Evolutionary conservation across 208 protist species (phyloP).

Genomic region (Leishmania amazonensis): DNA sequence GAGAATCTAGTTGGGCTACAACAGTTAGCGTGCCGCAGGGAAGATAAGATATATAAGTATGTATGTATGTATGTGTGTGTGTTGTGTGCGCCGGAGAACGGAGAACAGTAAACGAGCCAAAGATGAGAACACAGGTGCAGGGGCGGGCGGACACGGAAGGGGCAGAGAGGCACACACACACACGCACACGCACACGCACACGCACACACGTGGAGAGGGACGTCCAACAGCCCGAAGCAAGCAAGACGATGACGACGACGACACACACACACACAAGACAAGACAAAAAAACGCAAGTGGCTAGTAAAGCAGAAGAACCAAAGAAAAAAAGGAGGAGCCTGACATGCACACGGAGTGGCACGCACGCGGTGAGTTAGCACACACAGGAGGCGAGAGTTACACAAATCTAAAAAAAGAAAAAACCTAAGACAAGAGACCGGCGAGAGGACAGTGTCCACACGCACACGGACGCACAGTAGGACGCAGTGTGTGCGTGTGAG

Average conservation of each 20-base stretch:
- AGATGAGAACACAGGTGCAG: too few species aligned
- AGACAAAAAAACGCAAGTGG: neutral
- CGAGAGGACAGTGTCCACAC: neutral
- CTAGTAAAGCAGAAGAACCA: neutral
- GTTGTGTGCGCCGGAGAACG: neutral
- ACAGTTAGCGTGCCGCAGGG: neutral
- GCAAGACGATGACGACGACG: neutral
- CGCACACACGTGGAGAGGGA: constrained; percentile 8
- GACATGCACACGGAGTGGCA: neutral
- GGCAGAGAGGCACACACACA: neutral
- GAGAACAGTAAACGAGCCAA: neutral
- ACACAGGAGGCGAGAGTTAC: neutral
- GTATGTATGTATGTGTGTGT: neutral
- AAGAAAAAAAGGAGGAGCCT: neutral
- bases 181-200: neutral
- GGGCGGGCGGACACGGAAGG: neutral
- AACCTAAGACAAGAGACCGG: neutral
- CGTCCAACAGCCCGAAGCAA: constrained; percentile 12
- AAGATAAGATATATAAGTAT: too few species aligned
- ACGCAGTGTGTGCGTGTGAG: neutral
- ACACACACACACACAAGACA: neutral
- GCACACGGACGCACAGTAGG: neutral
- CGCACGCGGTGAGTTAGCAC: neutral
- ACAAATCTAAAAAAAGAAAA: neutral
- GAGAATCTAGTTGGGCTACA: neutral